Base-by-base conservation (phyloP, 805 yeast species). In the Komagataella pastoris region DNA sequence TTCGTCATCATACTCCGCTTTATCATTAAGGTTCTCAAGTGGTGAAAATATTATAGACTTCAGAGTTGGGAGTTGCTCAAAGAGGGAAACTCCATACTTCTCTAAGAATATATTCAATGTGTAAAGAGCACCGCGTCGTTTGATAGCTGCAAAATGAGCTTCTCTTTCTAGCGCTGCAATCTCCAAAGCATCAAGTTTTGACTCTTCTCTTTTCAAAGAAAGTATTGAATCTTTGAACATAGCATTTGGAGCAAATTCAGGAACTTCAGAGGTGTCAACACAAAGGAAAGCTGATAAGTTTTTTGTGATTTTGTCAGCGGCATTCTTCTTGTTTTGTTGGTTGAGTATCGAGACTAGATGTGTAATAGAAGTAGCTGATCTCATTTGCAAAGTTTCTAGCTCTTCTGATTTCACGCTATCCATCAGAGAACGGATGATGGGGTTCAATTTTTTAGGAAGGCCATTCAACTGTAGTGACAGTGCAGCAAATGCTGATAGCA, bases 201-300 rank as follows among this genome's bases (percentile, higher is more conserved):
- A 79, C 56, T 87, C 95, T 57, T 88, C 97, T 58, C 87, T 88
- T 52, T 79, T 72, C 57, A 89, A 72, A 1, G 97, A 88, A 51
- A 90, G 67, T 10, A 91, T 83, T 12, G 69, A 69, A 47, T 77
- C 79, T 17, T 66, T 72, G 52, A 74, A 70, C 12, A 67, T 65
- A 44, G 77, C 75, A 58, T 86, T 85, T 47, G 85, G 82, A 14
- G 73, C 72, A 61, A 88, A 93, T 60, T 88, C 97, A 2, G 99
- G 99, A 36, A 91, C 97, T 62, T 90, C 97, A 3, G 93, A 79
- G 0, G 97, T 88, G 63, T 91, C 99, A 36, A 90, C 97, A 68
- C 99, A 93, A 50, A 93, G 63, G 62, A 91, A 91, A 0, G 91
- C 96, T 68, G 96, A 87, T 52, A 95, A 69, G 61, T 93, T 93